These are phyloP conservation scores for Magnaporthales sp. DNA, from an alignment of 2,329 filamentous ascomycete species.

Conservation along the genomic window DNA sequence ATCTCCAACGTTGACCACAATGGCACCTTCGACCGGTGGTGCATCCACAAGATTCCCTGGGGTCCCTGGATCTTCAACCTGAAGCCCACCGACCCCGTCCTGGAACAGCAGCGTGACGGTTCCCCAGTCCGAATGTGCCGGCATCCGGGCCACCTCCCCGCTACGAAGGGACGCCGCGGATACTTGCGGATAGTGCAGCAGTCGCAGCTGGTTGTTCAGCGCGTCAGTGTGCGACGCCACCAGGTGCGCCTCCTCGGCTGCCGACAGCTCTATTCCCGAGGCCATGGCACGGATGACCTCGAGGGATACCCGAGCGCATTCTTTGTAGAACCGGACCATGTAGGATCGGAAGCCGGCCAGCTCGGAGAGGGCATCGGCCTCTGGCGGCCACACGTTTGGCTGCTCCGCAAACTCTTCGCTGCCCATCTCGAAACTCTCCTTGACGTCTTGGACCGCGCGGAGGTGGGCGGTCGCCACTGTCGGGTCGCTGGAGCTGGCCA, in stretches of 20 bases:
- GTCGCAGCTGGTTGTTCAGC: conserved; percentile 48
- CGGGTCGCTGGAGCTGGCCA: conserved; percentile 1
- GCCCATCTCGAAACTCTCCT: conserved; percentile 6
- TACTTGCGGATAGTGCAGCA: conserved; percentile 43
- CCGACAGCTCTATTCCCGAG: conserved; percentile 22
- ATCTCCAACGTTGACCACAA: conserved; percentile 32
- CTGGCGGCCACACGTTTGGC: conserved; percentile 24
- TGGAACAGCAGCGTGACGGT: conserved; percentile 38
- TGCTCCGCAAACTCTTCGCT: conserved; percentile 24
- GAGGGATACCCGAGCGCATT: conserved; percentile 18
- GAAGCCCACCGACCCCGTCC: conserved; percentile 30
- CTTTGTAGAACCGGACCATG: conserved; percentile 21
- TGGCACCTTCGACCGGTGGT: conserved; percentile 18
- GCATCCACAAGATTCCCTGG: conserved; percentile 29
- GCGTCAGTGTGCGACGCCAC: conserved; percentile 36
- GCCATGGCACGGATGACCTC: conserved; percentile 21
- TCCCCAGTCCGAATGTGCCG: conserved; percentile 26
- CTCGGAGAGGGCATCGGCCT: conserved; percentile 12
- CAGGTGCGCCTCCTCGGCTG: conserved; percentile 12
- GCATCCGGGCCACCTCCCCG: conserved; percentile 16
- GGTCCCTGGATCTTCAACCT: conserved; percentile 28
- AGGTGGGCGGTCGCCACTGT: conserved; percentile 1
- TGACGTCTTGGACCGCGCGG: background rate
- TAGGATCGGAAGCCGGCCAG: conserved; percentile 26
- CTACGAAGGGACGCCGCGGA: conserved; percentile 19